These are phyloP conservation scores for Bruguiera hainesii DNA, from an alignment of 441 rosid species.

Conservation along the genomic window DNA sequence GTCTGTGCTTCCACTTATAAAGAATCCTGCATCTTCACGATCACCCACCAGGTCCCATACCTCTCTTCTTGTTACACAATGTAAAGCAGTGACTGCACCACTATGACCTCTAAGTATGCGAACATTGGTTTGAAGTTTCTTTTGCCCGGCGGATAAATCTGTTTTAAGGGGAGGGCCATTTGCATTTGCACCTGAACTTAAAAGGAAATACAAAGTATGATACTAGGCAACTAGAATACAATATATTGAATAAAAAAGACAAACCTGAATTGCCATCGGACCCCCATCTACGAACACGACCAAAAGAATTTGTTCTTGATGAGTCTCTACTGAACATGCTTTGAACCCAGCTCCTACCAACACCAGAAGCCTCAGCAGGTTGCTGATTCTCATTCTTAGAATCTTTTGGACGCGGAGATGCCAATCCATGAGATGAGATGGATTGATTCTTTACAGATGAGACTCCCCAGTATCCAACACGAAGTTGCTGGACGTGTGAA, in stretches of 20 bases:
- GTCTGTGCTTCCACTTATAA: conserved; percentile 98
- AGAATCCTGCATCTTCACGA: conserved; percentile 99
- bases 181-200: too few relatives aligned
- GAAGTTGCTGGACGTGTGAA: conserved; percentile 94
- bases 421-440: conserved; percentile 59
- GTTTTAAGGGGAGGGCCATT: conserved; percentile 47
- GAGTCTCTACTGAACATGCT: conserved; percentile 99
- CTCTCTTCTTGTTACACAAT: conserved; percentile 95
- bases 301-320: conserved; percentile 69
- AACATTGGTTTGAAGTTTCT: conserved; percentile 89
- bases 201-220: too few relatives aligned
- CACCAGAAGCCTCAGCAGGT: conserved; percentile 91
- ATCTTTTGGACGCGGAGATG: conserved; percentile 87
- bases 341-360: conserved; percentile 99
- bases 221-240: too few relatives aligned
- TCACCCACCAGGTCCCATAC: conserved; percentile 99
- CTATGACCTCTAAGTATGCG: conserved; percentile 87
- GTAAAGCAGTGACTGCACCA: conserved; percentile 95
- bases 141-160: conserved; percentile 75
- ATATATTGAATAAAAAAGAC: conserved; percentile 5
- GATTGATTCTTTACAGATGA: conserved; percentile 66
- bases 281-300: conserved; percentile 79
- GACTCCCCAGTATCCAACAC: conserved; percentile 89
- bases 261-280: conserved; percentile 75
- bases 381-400: conserved; percentile 68